These are phyloP conservation scores for Colletotrichum gloeosporioides DNA, from an alignment of 2,329 filamentous ascomycete species.

Conservation along the genomic window DNA sequence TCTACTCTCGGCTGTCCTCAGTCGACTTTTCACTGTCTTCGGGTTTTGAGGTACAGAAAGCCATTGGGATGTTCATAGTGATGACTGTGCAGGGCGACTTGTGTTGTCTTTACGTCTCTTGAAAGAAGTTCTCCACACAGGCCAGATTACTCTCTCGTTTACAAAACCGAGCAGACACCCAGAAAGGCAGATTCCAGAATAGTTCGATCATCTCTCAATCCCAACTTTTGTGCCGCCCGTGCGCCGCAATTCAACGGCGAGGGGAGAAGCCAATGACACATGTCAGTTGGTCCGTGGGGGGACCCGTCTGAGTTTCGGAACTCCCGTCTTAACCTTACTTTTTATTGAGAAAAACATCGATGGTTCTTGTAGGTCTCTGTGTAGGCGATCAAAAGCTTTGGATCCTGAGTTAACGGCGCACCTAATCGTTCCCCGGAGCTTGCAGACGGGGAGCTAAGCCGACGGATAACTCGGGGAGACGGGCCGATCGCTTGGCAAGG, in stretches of 20 bases:
- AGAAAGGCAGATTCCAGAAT: neutral
- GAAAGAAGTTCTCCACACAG: neutral
- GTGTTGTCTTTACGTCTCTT: neutral
- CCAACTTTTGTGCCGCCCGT: neutral
- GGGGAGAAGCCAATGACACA: neutral
- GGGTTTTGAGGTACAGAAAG: neutral
- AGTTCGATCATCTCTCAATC: neutral
- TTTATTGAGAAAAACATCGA: neutral
- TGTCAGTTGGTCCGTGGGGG: neutral
- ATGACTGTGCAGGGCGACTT: accelerated
- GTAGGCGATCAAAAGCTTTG: neutral
- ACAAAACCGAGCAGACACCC: neutral
- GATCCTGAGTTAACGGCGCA: neutral
- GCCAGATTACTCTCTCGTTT: neutral
- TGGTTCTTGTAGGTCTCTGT: neutral
- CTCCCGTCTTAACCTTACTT: neutral
- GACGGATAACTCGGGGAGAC: neutral
- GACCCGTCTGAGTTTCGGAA: neutral
- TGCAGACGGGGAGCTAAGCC: neutral
- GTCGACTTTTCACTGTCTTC: neutral
- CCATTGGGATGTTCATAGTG: neutral
- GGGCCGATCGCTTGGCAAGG: neutral
- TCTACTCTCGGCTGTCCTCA: too few relatives aligned
- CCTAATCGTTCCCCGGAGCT: neutral
- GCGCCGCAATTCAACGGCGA: neutral